Base-by-base conservation (phyloP, 177 flowering plant species). In the Vitis hybrid region DNA sequence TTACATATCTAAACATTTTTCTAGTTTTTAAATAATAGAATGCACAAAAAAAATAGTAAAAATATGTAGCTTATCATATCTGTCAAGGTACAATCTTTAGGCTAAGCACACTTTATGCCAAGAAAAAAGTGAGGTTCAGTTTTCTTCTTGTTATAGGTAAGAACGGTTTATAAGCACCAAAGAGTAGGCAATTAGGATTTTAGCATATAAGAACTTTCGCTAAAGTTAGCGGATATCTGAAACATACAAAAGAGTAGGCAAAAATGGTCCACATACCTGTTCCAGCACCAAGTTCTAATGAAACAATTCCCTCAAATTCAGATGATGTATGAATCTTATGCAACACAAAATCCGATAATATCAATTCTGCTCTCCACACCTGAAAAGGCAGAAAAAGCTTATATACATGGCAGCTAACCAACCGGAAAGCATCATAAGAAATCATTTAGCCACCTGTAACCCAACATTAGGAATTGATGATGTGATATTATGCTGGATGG, bases 271-370 rank as follows among this genome's bases (percentile, higher is more conserved):
- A 33, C 1, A 56, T 79, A 92, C 99, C 97, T 76, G 99, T 94
- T 68, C 99, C 99, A 78, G 97, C 90, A 39, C 99, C 99, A 76
- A 94, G 92, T 74, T 94, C 99, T 64, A 87, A 55, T 1, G 90
- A 79, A 70, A 89, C 79, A 70, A 86, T 67, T 62, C 86, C 89
- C 64, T 86, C 81, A 29, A 91, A 79, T 11, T 85, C 83, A 6
- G 90, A 76, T 55, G 96, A 81, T 49, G 86, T 80, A 58, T 77
- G 82, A 77, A 88, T 79, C 69, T 72, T 84, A 78, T 92, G 92
- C 86, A 89, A 71, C 71, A 92, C 79, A 72, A 87, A 88, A 85
- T 94, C 97, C 71, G 93, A 85, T 67, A 94, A 76, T 16, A 87
- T 78, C 33, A 92, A 53, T 78, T 90, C 97, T 49, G 97, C 96